Base-by-base conservation (phyloP, 352 stramenopile species). In the Phytophthora sp. region DNA sequence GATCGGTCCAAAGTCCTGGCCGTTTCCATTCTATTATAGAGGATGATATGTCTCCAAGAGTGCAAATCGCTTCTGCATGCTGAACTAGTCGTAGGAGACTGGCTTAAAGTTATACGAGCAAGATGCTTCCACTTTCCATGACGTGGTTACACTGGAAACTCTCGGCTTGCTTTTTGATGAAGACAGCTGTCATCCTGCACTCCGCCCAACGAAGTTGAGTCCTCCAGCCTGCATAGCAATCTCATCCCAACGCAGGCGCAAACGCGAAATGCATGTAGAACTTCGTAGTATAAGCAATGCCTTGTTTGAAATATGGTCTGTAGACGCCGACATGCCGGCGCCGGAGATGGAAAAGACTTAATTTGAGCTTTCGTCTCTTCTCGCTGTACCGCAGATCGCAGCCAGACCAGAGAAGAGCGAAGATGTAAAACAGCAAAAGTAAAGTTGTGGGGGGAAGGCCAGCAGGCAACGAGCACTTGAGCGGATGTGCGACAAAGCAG, bases 401-500 rank as follows among this genome's bases (percentile, higher is more conserved):
- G 39, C 30, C 53, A 59, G 35, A n/a, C 27, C 20, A n/a, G n/a
- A 13, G 35, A 42, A 59, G 61, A 58, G 46, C 55, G 42, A 57
- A 59, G n/a, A 70, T 63, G 60, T 52, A 66, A 68, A 62, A 66
- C 46, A 73, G 63, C 64, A 72, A 73, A 73, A 71, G 66, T 64
- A 59, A 70, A 66, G 50, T 53, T 52, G 63, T 56, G 51, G 38
- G 49, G 39, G 39, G 51, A 59, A 57, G 38, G 42, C 50, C 63
- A 49, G 20, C 36, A 58, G 61, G 39, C 54, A 56, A 15, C 41
- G 60, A 50, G 41, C 33, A 57, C 12, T 18, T 12, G 35, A 57
- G 36, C 63, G 35, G 35, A 53, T 42, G 27, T 8, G 27, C 44
- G 35, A 38, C 58, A 46, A 49, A 15, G 18, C 35, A 46, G 18